Conservation (phyloP, 177 flowering plant genomes). For the Vitis hybrid region DNA sequence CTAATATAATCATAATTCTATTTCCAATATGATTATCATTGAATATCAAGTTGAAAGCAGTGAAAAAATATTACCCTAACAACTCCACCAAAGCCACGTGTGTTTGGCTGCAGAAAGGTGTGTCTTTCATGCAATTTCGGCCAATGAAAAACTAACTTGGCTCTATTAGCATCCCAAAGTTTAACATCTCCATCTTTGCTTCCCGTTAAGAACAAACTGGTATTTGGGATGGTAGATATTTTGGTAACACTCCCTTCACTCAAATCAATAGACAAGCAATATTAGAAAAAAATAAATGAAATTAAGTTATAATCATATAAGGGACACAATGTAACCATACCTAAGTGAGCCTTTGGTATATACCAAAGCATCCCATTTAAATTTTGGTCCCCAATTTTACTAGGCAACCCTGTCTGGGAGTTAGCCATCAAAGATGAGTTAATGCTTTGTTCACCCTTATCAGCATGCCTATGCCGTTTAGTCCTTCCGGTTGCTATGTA, state of each 20-base stretch:
- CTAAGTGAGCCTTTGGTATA: constrained; percentile 95
- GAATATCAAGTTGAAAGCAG: not conserved
- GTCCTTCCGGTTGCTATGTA: constrained; percentile 89
- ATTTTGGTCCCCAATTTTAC: constrained; percentile 55
- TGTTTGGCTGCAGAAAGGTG: constrained; percentile 84
- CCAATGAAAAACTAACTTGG: constrained; percentile 80
- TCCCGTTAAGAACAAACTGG: constrained; percentile 93
- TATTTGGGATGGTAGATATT: constrained; percentile 79
- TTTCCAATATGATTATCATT: not conserved
- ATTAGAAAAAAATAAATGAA: not conserved
- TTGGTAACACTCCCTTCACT: constrained; percentile 73
- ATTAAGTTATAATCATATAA: constrained; percentile 1
- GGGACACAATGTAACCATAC: constrained; percentile 28
- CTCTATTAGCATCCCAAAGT: constrained; percentile 92
- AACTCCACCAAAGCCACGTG: constrained; percentile 86
- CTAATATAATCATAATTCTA: not conserved
- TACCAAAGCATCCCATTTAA: constrained; percentile 96
- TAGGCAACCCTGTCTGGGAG: constrained; percentile 19
- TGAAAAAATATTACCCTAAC: constrained; percentile 50
- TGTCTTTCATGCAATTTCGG: constrained; percentile 86
- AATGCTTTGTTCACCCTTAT: constrained; percentile 31
- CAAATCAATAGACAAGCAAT: constrained; percentile 8
- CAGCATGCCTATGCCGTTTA: constrained; percentile 52
- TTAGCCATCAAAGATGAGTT: constrained; percentile 29
- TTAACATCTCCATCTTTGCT: constrained; percentile 98